A percentile compares a stretch with the other conserved stretches of the same genome.
Evolutionary conservation across 2,329 filamentous ascomycete genomes (phyloP).

Genomic region (Sarocladiaceae sp.): DNA sequence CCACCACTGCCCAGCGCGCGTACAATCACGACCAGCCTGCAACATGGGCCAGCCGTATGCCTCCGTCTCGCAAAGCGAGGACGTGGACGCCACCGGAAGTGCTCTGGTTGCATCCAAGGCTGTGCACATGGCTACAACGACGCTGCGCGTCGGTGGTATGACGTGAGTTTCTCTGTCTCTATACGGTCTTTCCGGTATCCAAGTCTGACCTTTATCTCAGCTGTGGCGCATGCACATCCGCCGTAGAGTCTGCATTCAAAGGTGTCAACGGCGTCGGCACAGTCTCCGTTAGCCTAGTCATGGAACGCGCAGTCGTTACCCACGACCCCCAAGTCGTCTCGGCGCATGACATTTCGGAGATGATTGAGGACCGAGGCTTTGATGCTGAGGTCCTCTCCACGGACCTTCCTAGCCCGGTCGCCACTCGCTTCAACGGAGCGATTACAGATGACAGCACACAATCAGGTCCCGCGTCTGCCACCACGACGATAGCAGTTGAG

Average conservation of each 20-base stretch:
- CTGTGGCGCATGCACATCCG: constrained; percentile 91
- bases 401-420: constrained; percentile 58
- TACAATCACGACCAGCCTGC: not conserved
- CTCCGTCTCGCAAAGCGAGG: constrained; percentile 39
- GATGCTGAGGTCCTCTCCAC: constrained; percentile 86
- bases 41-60: constrained; percentile 49
- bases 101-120: constrained; percentile 26
- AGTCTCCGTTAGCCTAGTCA: constrained; percentile 89
- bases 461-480: constrained; percentile 35
- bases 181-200: not conserved
- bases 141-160: constrained; percentile 85
- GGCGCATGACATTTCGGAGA: constrained; percentile 73
- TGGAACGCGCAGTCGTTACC: constrained; percentile 91
- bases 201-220: constrained; percentile 33
- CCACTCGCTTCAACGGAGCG: constrained; percentile 29
- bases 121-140: constrained; percentile 80
- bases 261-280: constrained; percentile 74
- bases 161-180: constrained; percentile 45
- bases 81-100: constrained; percentile 15
- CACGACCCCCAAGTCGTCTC: constrained; percentile 75
- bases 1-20: not conserved
- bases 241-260: constrained; percentile 90
- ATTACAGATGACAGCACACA: not conserved
- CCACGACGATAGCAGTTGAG: constrained; percentile 73
- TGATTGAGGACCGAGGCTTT: constrained; percentile 88